Percentiles rank a stretch among this genome's conserved stretches.
These are phyloP conservation scores for Coelastrella sp. DNA, from an alignment of 139 green algal species.

Conservation along the genomic window DNA sequence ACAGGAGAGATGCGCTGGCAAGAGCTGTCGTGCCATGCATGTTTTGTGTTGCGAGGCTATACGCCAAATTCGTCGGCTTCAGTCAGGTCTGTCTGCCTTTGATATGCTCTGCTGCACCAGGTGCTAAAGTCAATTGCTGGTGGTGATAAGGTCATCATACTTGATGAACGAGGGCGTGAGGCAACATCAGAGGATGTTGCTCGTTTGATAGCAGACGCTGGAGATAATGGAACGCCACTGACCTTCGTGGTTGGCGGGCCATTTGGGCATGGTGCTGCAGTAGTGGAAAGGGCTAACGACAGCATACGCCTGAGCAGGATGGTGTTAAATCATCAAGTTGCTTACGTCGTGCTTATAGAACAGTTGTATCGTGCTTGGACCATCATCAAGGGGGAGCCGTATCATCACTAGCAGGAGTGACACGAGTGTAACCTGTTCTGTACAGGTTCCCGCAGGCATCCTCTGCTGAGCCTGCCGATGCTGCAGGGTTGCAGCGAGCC, in stretches of 20 bases:
- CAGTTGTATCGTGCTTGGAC: slow-evolving; percentile 90
- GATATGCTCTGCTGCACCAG: not conserved
- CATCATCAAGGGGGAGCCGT: slow-evolving; percentile 85
- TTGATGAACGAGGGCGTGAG: slow-evolving; percentile 79
- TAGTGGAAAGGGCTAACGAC: slow-evolving; percentile 67
- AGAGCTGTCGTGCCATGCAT: no score
- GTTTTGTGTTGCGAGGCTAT: no score
- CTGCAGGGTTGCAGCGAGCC: no score
- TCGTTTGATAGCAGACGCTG: slow-evolving; percentile 69
- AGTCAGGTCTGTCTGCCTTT: no score
- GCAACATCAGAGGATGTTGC: slow-evolving; percentile 72
- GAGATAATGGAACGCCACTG: slow-evolving; percentile 57
- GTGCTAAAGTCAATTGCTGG: slow-evolving; percentile 63
- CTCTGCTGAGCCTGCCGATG: no score
- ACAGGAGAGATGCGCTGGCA: no score
- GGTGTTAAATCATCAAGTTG: slow-evolving; percentile 94
- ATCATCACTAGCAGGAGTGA: slow-evolving; percentile 77
- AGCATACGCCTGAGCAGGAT: slow-evolving; percentile 58
- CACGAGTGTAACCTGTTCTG: no score
- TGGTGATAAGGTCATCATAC: slow-evolving; percentile 67
- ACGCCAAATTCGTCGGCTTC: no score
- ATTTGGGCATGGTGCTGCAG: slow-evolving; percentile 76
- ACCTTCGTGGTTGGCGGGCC: slow-evolving; percentile 85
- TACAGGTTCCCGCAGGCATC: no score
- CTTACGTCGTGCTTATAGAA: slow-evolving; percentile 87